Evolutionary conservation across 768 basidiomycete genomes (phyloP).

Genomic region (Gyrodon lividus): DNA sequence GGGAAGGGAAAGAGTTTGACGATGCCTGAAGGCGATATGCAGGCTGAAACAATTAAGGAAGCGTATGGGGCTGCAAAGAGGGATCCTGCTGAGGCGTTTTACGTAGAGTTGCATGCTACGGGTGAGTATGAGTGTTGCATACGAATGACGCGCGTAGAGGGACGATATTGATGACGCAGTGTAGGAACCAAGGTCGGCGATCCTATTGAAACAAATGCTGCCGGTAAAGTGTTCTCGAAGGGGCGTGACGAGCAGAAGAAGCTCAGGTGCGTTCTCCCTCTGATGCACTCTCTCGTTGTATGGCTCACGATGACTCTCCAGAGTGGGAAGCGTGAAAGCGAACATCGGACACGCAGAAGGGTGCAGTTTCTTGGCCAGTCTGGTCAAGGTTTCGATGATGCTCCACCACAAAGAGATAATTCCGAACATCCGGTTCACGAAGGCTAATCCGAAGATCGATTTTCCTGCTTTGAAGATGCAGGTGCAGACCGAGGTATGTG

Average conservation of each 20-base stretch:
- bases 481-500: slow-evolving; percentile 23
- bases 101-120: slow-evolving; percentile 51
- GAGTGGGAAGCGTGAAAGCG: slow-evolving; percentile 28
- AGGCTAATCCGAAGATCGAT: slow-evolving; percentile 28
- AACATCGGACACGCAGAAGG: slow-evolving; percentile 29
- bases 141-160: background rate
- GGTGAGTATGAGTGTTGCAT: slow-evolving; percentile 18
- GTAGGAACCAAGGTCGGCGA: slow-evolving; percentile 44
- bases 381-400: slow-evolving; percentile 35
- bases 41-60: slow-evolving; percentile 32
- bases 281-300: background rate
- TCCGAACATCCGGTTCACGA: slow-evolving; percentile 27
- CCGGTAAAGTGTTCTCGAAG: slow-evolving; percentile 36
- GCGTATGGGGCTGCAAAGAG: slow-evolving; percentile 30
- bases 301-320: background rate
- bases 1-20: slow-evolving; percentile 36
- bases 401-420: slow-evolving; percentile 29
- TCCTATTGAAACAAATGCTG: slow-evolving; percentile 50
- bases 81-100: slow-evolving; percentile 43
- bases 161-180: slow-evolving; percentile 1
- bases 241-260: slow-evolving; percentile 16
- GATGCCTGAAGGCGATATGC: slow-evolving; percentile 35
- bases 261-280: slow-evolving; percentile 13
- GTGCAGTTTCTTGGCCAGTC: slow-evolving; percentile 35
- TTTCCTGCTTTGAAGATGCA: slow-evolving; percentile 25